These are phyloP conservation scores for Talaromyces marneffei DNA, from an alignment of 2,329 filamentous ascomycete species.

Conservation along the genomic window DNA sequence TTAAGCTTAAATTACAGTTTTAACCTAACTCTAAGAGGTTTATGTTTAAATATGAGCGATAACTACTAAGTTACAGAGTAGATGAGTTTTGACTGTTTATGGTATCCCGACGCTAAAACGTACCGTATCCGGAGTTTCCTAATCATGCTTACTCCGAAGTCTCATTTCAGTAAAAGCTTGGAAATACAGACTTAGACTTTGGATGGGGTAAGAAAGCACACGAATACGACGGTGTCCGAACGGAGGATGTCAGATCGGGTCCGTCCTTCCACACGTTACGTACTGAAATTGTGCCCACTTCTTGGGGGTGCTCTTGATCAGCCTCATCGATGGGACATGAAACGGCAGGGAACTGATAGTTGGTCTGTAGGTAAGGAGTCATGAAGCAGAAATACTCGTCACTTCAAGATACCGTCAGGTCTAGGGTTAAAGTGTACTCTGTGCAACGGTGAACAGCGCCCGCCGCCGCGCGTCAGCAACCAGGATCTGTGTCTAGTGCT, in stretches of 20 bases:
- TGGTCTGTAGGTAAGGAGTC: neutral
- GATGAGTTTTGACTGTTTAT: neutral
- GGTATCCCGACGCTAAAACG: neutral
- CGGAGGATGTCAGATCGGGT: neutral
- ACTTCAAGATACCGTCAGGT: too few relatives aligned
- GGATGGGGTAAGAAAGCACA: neutral
- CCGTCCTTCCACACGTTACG: neutral
- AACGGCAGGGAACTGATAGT: neutral
- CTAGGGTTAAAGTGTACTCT: too few relatives aligned
- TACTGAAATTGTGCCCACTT: neutral
- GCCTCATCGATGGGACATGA: neutral
- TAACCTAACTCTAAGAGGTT: neutral
- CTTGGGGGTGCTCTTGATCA: neutral
- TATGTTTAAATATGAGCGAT: too few relatives aligned
- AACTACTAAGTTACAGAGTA: too few relatives aligned
- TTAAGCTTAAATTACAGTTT: slow-evolving; percentile 1
- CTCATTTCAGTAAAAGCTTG: neutral
- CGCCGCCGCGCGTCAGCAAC: neutral
- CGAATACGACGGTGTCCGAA: neutral
- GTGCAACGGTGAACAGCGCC: neutral
- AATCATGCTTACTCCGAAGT: neutral
- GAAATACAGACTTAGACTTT: neutral
- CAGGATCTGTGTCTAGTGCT: neutral
- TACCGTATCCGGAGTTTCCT: neutral
- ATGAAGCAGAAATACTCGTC: neutral